Conservation (phyloP, 2,329 filamentous ascomycete genomes). For the Verticillium isaacii region DNA sequence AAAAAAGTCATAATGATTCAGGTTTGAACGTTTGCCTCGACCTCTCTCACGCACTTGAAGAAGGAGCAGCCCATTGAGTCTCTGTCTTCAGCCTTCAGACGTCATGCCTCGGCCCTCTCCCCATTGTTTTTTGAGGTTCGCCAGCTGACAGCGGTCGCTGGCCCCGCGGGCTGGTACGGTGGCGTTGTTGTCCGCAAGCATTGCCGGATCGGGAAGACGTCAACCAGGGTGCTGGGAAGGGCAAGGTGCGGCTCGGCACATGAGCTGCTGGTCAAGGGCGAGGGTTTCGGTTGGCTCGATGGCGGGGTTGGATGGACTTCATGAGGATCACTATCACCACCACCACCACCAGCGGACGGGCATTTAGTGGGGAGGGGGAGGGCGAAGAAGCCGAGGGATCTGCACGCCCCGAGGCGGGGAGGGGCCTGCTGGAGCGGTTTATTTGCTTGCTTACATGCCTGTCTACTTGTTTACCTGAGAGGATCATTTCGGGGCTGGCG, state of each 20-base stretch:
- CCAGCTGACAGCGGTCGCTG: not conserved
- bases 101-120: no score
- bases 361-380: not conserved
- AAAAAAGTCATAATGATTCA: no score
- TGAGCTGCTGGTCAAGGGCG: not conserved
- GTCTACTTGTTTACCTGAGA: not conserved
- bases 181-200: constrained; percentile 5
- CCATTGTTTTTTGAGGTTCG: not conserved
- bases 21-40: no score
- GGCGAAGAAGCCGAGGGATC: not conserved
- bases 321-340: not conserved
- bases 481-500: not conserved
- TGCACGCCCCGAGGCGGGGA: not conserved
- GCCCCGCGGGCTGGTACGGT: not conserved
- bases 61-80: no score
- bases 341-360: not conserved
- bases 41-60: no score
- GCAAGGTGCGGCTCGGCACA: not conserved
- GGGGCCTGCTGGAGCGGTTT: not conserved
- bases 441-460: not conserved
- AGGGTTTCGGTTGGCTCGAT: not conserved
- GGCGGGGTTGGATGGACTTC: not conserved
- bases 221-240: constrained; percentile 1
- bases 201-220: constrained; percentile 7
- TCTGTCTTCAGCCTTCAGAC: no score